A percentile compares a stretch with the other conserved stretches of the same genome.
phyloP scores from a whole-genome alignment of 345 rosid species.

The Syzygium aqueum region DNA sequence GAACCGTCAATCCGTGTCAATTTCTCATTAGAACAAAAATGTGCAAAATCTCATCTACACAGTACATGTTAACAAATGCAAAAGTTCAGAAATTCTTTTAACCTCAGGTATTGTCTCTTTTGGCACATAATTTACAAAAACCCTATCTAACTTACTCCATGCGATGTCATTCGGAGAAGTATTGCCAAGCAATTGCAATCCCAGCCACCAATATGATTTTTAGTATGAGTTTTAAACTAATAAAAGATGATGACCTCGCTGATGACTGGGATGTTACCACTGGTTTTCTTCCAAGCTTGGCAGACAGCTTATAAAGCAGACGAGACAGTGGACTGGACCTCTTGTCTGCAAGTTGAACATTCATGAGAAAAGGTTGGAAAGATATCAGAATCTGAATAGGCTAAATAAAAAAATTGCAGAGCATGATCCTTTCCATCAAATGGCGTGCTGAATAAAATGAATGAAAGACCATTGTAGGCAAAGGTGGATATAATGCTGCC shows the following conservation, averaged over 20 bases:
- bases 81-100: background rate
- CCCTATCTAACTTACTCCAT: background rate
- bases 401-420: background rate
- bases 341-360: constrained; percentile 29
- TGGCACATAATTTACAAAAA: constrained; percentile 13
- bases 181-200: constrained; percentile 67
- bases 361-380: background rate
- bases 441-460: background rate
- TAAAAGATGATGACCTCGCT: constrained; percentile 11
- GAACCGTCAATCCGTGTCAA: background rate
- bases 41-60: background rate
- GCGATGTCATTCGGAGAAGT: constrained; percentile 22
- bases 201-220: constrained; percentile 53
- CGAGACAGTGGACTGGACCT: constrained; percentile 25
- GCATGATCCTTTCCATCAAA: background rate
- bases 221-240: constrained; percentile 33
- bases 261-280: constrained; percentile 12
- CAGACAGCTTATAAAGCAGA: constrained; percentile 36
- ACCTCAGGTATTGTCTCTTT: background rate
- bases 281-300: constrained; percentile 56
- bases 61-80: background rate
- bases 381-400: background rate
- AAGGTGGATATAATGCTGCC: background rate
- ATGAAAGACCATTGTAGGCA: background rate
- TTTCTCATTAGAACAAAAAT: background rate